Evolutionary conservation across 768 basidiomycete genomes (phyloP), one percentile per base, ranked within the genome.

Genomic region (Phylloporus scabripes): DNA sequence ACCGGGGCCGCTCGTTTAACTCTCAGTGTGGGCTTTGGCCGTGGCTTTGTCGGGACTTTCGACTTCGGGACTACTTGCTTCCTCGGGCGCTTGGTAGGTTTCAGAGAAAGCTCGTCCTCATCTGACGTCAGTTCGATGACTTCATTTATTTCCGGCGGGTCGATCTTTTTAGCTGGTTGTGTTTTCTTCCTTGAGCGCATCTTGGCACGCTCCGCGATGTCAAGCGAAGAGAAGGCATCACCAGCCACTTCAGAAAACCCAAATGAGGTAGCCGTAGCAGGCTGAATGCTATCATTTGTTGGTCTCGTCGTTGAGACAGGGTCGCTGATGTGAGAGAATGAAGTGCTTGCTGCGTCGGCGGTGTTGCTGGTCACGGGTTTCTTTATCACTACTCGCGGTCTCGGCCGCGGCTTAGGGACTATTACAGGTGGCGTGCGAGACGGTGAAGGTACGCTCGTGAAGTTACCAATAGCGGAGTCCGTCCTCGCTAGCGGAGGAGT

Each of bases 181-280:
- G 67, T 46, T 18, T 61, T 69, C 20, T 61, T 69, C 20, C 79
- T 66, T 48, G 75, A 70, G 15, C 80, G 78, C 63, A 71, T 78
- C 57, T 81, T 81, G 42, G 80, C 76, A 15, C 80, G 72, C 36
- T 82, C 80, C n/a, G 80, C 79, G 21, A 80, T 79, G 52, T 63
- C 74, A 37, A 68, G 56, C 5, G 60, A 57, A 39, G 54, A 60
- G 32, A 60, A 59, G 23, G 24, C 32, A 33, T 66, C 63, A 0
- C 47, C 60, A 8, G 42, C n/a, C 1, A 10, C n/a, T 10, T 51
- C 55, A 6, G 56, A 51, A 26, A 54, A 24, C 29, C 17, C 38
- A n/a, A 51, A 33, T 1, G 64, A 52, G 0, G 54, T 41, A 7
- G 39, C 8, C 1, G 56, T 50, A n/a, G 48, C 53, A 47, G 56